Conservation (phyloP, 2,329 filamentous ascomycete species). For the Colletotrichum sp. region DNA sequence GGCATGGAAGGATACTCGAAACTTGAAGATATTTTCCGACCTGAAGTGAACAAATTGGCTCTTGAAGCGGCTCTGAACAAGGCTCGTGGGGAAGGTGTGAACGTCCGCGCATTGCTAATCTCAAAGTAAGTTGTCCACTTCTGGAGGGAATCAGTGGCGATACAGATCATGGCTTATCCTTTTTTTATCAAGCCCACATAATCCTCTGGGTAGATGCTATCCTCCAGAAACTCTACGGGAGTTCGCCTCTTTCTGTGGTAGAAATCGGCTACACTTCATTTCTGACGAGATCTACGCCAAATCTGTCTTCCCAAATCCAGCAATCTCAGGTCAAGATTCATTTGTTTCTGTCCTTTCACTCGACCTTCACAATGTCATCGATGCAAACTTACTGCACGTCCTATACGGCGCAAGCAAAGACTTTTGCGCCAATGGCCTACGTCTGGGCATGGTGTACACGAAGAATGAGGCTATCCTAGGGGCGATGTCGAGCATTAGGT, state of each 20-base stretch:
- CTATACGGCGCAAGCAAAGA: slow-evolving; percentile 36
- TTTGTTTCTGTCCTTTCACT: slow-evolving; percentile 44
- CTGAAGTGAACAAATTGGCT: slow-evolving; percentile 18
- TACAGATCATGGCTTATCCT: not conserved
- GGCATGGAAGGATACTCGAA: slow-evolving; percentile 17
- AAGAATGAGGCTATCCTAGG: slow-evolving; percentile 8
- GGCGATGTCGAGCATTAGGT: slow-evolving; percentile 10
- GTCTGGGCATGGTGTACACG: slow-evolving; percentile 37
- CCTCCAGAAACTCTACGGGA: slow-evolving; percentile 28
- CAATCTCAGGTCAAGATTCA: slow-evolving; percentile 28
- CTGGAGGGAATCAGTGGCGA: not conserved
- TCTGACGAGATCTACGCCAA: slow-evolving; percentile 54
- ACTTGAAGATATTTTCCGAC: slow-evolving; percentile 25
- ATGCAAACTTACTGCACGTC: slow-evolving; percentile 44
- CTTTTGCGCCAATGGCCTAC: slow-evolving; percentile 49
- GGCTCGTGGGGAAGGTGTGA: slow-evolving; percentile 11
- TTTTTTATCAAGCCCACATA: slow-evolving; percentile 29
- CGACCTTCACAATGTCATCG: slow-evolving; percentile 32
- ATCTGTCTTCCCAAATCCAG: slow-evolving; percentile 43
- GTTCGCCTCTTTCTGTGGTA: slow-evolving; percentile 42
- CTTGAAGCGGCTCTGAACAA: slow-evolving; percentile 18
- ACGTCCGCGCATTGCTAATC: slow-evolving; percentile 10
- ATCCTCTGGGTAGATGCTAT: slow-evolving; percentile 36
- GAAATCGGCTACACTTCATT: slow-evolving; percentile 47
- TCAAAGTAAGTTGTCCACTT: slow-evolving; percentile 9